These are phyloP conservation scores for Chlorella sp. DNA, from an alignment of 139 green algal species.

Conservation along the genomic window DNA sequence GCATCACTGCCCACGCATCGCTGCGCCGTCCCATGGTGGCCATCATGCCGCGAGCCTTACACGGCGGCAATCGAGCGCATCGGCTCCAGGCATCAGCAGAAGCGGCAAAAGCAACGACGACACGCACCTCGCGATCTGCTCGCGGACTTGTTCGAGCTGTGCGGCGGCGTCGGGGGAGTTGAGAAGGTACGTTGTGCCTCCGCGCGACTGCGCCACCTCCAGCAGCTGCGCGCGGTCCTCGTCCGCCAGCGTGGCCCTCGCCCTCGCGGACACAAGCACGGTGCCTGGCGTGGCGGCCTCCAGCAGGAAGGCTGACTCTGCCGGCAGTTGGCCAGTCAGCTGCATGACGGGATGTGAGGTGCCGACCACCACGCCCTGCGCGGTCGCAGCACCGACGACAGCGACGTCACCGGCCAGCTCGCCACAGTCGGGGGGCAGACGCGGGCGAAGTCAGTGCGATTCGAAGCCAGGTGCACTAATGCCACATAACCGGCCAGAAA, in stretches of 20 bases:
- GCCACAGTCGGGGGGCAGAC: too few relatives aligned
- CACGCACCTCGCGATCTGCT: not conserved
- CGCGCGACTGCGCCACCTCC: not conserved
- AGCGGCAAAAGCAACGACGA: too few relatives aligned
- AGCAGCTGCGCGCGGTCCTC: not conserved
- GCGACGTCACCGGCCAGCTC: too few relatives aligned
- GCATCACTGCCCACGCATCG: too few relatives aligned
- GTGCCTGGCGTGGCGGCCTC: slow-evolving; percentile 8
- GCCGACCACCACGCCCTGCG: slow-evolving; percentile 25
- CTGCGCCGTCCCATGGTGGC: too few relatives aligned
- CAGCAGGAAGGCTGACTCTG: slow-evolving; percentile 10
- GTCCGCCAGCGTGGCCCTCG: not conserved
- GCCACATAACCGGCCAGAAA: too few relatives aligned
- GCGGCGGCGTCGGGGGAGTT: not conserved
- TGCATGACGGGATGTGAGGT: slow-evolving; percentile 13
- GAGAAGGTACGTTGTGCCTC: not conserved
- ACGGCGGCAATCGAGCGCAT: too few relatives aligned
- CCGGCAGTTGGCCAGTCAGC: slow-evolving; percentile 21
- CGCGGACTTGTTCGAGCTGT: not conserved
- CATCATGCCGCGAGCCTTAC: too few relatives aligned
- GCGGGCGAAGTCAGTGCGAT: too few relatives aligned
- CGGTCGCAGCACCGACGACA: too few relatives aligned
- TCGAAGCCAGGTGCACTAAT: too few relatives aligned
- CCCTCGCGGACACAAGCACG: slow-evolving; percentile 7
- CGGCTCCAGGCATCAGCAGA: too few relatives aligned